Percentiles rank a stretch among this genome's conserved stretches.
Evolutionary conservation across 2,329 filamentous ascomycete species (phyloP).

Genomic region (Lasiodiplodia sp.): DNA sequence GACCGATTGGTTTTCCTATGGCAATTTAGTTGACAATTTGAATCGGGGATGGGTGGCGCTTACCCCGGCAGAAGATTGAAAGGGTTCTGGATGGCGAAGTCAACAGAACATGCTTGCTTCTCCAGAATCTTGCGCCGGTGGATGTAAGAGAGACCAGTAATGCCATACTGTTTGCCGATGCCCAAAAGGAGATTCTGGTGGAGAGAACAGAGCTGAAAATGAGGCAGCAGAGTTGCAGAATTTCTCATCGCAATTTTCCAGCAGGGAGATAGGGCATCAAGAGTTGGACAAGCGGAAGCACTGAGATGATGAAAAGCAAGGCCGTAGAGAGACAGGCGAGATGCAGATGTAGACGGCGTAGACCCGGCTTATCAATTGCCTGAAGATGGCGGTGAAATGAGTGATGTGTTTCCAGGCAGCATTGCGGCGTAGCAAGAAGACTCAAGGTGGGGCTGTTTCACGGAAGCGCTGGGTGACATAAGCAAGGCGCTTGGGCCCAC

Average conservation of each 20-base stretch:
- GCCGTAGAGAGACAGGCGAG: not conserved
- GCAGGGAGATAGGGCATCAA: not conserved
- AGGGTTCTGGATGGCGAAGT: not conserved
- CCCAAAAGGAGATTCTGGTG: not conserved
- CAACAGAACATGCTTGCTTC: not conserved
- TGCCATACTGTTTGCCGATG: not conserved
- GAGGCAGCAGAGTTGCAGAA: not conserved
- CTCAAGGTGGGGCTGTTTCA: not conserved
- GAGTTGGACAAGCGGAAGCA: not conserved
- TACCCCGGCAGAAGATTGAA: constrained; percentile 11
- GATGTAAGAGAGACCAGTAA: not conserved
- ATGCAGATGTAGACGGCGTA: constrained; percentile 5
- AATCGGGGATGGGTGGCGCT: not conserved
- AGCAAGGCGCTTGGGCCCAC: not conserved
- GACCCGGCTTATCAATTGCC: not conserved
- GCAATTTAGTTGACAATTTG: not conserved
- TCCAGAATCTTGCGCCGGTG: not conserved
- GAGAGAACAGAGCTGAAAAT: too few relatives aligned
- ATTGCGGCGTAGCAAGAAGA: not conserved
- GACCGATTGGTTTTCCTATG: constrained; percentile 32
- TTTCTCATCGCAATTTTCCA: not conserved
- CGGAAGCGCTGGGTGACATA: constrained; percentile 4
- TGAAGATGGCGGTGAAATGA: not conserved
- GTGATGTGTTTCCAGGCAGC: not conserved
- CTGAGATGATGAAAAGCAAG: not conserved